Base-by-base conservation (phyloP, 192 early-diverging fungal species). In the Glomus cerebriforme region DNA sequence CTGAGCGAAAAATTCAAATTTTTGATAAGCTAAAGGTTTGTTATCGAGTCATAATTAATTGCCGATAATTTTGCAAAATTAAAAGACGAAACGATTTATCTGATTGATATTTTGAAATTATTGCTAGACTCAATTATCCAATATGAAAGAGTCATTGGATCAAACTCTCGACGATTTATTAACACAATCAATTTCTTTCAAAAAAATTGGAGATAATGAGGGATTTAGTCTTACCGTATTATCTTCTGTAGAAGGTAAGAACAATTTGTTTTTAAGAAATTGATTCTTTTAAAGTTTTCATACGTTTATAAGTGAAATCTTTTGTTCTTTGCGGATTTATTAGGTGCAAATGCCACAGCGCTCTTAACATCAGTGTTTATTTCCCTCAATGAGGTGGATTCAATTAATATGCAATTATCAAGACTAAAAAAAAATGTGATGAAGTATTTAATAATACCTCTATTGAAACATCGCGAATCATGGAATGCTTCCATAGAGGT, bases 1-100 rank as follows among this genome's bases (percentile, higher is more conserved):
- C 29, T 2, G 77, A 78, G 13, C 68, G 39, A 69, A 67, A 69
- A 54, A 69, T 78, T 54, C 13, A 69, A 58, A 69, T 78, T 69
- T 49, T 78, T 31, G 77, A 78, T n/a, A 78, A 39, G 68, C 39
- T 78, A 24, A 78, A 78, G 77, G 77, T 78, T 39, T n/a, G 59
- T 60, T 64, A 32, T 59, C 4, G 29, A 74, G 31, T 3, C 10
- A 49, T 22, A 59, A 34, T 35, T 19, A 0, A 67, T 68, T 8
- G 22, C 9, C 31, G 8, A 17, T 68, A 7, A 68, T 22, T 65
- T 10, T n/a, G n/a, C n/a, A n/a, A n/a, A n/a, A n/a, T n/a, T n/a
- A n/a, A n/a, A n/a, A n/a, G n/a, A n/a, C n/a, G n/a, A n/a, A n/a
- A n/a, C n/a, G n/a, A n/a, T n/a, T n/a, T n/a, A 10, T 43, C 2